phyloP scores from a whole-genome alignment of 2,329 filamentous ascomycete species.

The Aspergillus vadensis region DNA sequence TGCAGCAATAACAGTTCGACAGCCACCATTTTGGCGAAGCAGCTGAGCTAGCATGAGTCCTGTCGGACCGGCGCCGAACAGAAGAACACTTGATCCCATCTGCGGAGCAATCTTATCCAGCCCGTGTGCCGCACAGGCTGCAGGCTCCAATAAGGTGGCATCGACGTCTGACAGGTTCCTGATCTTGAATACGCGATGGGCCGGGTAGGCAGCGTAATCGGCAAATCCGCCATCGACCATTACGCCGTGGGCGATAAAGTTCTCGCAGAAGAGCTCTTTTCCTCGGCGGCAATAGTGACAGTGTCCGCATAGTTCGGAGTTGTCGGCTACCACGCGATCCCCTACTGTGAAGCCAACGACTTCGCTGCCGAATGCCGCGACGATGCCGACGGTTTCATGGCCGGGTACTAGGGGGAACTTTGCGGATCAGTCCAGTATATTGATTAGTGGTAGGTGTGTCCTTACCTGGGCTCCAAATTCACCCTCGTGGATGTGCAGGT shows the following conservation, averaged over 20 bases:
- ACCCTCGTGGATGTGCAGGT: slow-evolving; percentile 61
- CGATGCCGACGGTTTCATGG: slow-evolving; percentile 67
- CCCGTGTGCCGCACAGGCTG: slow-evolving; percentile 65
- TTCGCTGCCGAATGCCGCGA: slow-evolving; percentile 60
- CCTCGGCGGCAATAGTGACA: slow-evolving; percentile 75
- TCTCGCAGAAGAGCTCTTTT: slow-evolving; percentile 67
- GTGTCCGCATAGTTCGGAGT: slow-evolving; percentile 64
- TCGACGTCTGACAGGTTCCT: neutral
- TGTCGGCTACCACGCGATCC: slow-evolving; percentile 62
- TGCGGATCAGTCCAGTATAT: neutral
- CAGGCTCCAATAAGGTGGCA: neutral
- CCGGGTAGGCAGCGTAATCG: slow-evolving; percentile 59
- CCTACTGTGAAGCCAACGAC: slow-evolving; percentile 63
- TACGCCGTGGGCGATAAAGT: slow-evolving; percentile 65
- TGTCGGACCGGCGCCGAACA: slow-evolving; percentile 70
- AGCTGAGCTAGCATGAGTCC: slow-evolving; percentile 66
- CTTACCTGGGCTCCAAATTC: slow-evolving; percentile 62
- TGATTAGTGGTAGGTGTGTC: neutral
- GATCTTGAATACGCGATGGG: neutral
- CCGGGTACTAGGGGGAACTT: slow-evolving; percentile 66
- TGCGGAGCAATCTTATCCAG: slow-evolving; percentile 68
- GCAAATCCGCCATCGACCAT: slow-evolving; percentile 69
- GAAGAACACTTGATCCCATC: slow-evolving; percentile 64
- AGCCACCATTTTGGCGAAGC: slow-evolving; percentile 66
- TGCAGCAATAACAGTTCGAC: slow-evolving; percentile 69